Base-by-base conservation (phyloP, 2,329 filamentous ascomycete species). In the Grosmannia huntii region DNA sequence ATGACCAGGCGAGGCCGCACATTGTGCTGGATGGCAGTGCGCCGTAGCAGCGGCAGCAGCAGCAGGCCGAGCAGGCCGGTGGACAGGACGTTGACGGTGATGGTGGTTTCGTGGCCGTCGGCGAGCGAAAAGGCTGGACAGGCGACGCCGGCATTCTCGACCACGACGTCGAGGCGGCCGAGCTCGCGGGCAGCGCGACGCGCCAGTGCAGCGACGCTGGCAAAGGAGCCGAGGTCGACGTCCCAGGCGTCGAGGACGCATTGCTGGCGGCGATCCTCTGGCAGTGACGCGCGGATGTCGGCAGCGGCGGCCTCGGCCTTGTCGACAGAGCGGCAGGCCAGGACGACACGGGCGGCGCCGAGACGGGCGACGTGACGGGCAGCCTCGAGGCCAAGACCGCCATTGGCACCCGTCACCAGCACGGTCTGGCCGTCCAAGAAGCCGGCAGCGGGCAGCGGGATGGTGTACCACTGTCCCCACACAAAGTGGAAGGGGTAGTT, bases 191-290 rank as follows among this genome's bases (percentile, higher is more conserved):
- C 60, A 9, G 63, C 67, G 19, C 67, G 64, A 9, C 44, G 23
- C 53, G 63, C 65, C 60, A 83, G 81, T 1, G 65, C 66, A 55
- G 69, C 66, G 44, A 81, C 71, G 36, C 72, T 76, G 4, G 72
- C 70, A 62, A 76, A 78, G 21, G 69, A 73, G 16, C 63, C 64
- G 62, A 81, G 71, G 63, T 82, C 78, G 5, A 82, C 63, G 12
- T 69, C 57, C 77, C 77, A 82, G 14, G 80, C 76, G 50, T 79
- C 69, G 36, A 78, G 66, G 3, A 59, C 64, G n/a, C 57, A 66
- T 46, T 59, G 55, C 23, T 33, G 36, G 16, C 25, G 46, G 33
- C 12, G 28, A 2, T 9, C 27, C 4, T 25, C 62, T 5, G 59
- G 36, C 14, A 68, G 67, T 23, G 66, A 64, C 1, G 60, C 58